A percentile compares a stretch with the other conserved stretches of the same genome.
phyloP scores from a whole-genome alignment of 2,329 filamentous ascomycete genomes.

The Venturiaceae sp. region DNA sequence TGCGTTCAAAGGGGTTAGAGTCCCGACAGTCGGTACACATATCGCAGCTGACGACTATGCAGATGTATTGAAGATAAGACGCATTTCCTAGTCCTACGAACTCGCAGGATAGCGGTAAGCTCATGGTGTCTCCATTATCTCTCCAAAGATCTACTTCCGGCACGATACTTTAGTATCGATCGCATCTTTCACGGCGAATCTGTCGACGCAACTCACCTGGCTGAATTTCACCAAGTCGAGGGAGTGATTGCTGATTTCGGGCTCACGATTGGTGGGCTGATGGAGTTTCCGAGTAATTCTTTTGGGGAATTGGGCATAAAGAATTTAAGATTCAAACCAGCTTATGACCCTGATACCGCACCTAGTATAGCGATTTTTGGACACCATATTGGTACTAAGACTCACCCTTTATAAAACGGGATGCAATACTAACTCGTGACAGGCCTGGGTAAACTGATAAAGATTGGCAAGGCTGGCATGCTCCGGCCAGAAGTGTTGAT shows the following conservation, averaged over 20 bases:
- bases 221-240: constrained; percentile 97
- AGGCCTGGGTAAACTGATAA: constrained; percentile 81
- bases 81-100: constrained; percentile 40
- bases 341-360: constrained; percentile 92
- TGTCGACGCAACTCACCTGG: constrained; percentile 91
- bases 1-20: too few species aligned
- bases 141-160: constrained; percentile 70
- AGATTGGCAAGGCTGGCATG: constrained; percentile 98
- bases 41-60: too few species aligned
- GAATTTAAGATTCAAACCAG: constrained; percentile 87
- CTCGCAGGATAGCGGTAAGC: constrained; percentile 88
- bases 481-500: constrained; percentile 97
- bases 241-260: constrained; percentile 97
- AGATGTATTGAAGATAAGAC: too few species aligned
- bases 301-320: constrained; percentile 92
- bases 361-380: constrained; percentile 98
- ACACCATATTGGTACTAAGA: too few species aligned
- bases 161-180: constrained; percentile 98
- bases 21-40: too few species aligned
- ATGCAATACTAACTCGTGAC: too few species aligned
- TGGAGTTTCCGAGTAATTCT: constrained; percentile 91
- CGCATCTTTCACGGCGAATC: constrained; percentile 97
- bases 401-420: too few species aligned
- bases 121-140: constrained; percentile 86
- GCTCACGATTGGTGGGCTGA: constrained; percentile 81